Evolutionary conservation across 2,329 filamentous ascomycete genomes (phyloP).

Genomic region (Cladobotryum mycophilum): DNA sequence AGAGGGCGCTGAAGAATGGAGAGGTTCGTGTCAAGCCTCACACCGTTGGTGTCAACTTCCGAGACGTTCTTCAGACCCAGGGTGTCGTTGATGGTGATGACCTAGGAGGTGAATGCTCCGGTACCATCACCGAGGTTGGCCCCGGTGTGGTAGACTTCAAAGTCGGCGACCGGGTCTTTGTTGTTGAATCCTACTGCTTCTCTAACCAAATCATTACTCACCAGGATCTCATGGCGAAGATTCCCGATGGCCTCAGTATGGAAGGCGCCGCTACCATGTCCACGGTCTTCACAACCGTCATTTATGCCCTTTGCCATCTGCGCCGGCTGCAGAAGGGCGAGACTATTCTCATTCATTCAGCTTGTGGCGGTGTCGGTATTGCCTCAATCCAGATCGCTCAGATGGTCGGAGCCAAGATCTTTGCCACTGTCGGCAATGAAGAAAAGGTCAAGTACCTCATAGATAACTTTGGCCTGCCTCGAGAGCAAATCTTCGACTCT

Average conservation of each 20-base stretch:
- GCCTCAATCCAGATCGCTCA: constrained; percentile 3
- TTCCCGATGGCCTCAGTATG: background rate
- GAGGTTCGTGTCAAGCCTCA: background rate
- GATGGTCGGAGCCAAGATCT: constrained; percentile 14
- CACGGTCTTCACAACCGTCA: background rate
- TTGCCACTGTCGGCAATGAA: constrained; percentile 27
- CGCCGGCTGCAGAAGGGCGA: constrained; percentile 8
- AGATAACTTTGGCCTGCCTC: constrained; percentile 24
- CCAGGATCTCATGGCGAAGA: background rate
- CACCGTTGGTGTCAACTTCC: background rate
- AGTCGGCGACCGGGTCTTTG: background rate
- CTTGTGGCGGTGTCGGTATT: constrained; percentile 9
- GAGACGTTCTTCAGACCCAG: background rate
- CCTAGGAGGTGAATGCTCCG: background rate
- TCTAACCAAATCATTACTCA: background rate
- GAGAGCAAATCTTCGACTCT: constrained; percentile 28
- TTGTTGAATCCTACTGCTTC: background rate
- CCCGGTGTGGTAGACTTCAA: background rate
- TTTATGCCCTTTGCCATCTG: background rate
- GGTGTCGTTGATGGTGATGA: background rate
- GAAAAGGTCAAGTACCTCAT: constrained; percentile 31
- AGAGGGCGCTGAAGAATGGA: background rate
- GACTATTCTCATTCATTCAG: constrained; percentile 7
- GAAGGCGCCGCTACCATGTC: background rate
- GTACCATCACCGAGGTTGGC: background rate